Evolutionary conservation across 495 filamentous ascomycete species (phyloP).

Genomic region (Aspergillus avenaceus): DNA sequence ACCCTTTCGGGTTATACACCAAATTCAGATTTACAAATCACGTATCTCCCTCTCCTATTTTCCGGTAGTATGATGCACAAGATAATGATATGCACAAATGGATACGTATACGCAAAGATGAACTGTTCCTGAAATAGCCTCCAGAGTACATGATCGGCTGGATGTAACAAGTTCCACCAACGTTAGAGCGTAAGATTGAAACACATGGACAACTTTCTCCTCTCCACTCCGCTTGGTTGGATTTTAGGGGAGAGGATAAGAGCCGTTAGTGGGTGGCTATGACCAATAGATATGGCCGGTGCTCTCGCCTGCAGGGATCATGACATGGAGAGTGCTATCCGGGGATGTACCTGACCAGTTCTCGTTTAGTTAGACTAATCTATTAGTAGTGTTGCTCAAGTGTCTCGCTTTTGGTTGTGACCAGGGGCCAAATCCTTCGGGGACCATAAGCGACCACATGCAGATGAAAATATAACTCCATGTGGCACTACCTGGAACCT

Average conservation of each 20-base stretch:
- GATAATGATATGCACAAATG: too few relatives aligned
- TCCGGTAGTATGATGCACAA: too few relatives aligned
- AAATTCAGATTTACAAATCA: too few relatives aligned
- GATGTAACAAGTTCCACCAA: background rate
- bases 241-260: background rate
- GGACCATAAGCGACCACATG: background rate
- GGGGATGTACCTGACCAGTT: background rate
- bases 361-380: background rate
- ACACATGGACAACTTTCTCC: background rate
- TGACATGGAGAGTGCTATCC: background rate
- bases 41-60: too few relatives aligned
- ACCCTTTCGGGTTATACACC: too few relatives aligned
- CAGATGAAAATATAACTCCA: background rate
- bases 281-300: background rate
- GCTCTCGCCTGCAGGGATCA: background rate
- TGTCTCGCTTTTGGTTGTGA: background rate
- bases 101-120: background rate
- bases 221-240: background rate
- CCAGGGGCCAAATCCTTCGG: background rate
- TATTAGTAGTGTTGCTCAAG: background rate
- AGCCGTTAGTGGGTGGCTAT: background rate
- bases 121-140: constrained; percentile 4
- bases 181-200: constrained; percentile 1
- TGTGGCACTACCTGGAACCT: background rate
- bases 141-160: background rate